phyloP scores from a whole-genome alignment of 2,329 filamentous ascomycete species.

The Neonectria neomacrospora region DNA sequence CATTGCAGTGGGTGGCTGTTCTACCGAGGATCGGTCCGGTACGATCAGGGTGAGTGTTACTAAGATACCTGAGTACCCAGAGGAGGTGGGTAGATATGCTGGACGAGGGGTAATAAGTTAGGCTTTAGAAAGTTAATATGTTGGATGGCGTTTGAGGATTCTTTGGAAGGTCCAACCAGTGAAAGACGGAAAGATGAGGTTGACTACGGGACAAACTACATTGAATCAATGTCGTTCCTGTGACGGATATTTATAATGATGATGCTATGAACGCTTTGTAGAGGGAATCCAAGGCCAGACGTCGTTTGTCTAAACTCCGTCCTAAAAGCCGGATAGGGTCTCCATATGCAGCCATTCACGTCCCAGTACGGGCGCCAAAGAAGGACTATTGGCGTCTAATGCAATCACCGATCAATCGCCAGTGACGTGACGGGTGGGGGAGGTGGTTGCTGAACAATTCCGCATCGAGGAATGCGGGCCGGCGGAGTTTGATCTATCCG shows the following conservation, averaged over 20 bases:
- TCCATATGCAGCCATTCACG: neutral
- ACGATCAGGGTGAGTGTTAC: neutral
- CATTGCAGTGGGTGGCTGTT: conserved; percentile 25
- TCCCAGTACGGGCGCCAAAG: neutral
- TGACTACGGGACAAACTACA: neutral
- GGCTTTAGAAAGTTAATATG: neutral
- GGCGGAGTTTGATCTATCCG: conserved; percentile 1
- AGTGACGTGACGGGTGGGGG: conserved; percentile 15
- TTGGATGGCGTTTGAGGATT: neutral
- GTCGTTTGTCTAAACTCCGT: conserved; percentile 28
- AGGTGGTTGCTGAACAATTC: neutral
- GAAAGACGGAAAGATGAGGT: neutral
- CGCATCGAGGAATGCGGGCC: neutral
- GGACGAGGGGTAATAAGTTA: neutral
- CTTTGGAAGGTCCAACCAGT: conserved; percentile 20
- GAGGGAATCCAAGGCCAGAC: neutral
- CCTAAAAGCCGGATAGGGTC: conserved; percentile 14
- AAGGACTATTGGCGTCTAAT: conserved; percentile 1
- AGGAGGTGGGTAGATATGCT: neutral
- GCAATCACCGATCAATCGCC: conserved; percentile 4
- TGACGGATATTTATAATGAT: conserved; percentile 14
- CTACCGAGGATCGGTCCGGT: neutral
- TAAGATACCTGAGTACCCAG: neutral
- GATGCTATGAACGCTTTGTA: neutral
- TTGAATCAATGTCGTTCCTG: neutral